Evolutionary conservation across 1,139 yeast genomes (phyloP), one percentile per base, ranked within the genome.

Genomic region (Scheffersomyces quercinus): DNA sequence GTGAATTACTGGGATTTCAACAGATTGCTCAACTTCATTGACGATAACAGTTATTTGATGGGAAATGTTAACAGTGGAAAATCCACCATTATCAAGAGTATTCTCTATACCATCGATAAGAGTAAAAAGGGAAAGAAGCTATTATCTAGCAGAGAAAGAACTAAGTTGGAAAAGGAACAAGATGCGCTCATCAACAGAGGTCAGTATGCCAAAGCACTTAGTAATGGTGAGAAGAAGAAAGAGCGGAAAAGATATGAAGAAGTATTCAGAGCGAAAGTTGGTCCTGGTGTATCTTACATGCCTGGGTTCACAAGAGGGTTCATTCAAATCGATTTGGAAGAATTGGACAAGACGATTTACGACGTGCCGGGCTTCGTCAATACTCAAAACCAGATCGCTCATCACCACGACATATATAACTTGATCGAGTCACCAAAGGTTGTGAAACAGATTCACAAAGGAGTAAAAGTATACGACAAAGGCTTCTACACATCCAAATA

Each of bases 51-150:
- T 26, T 85, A 81, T 56, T 61, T 89, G 30, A 68, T 88, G 10
- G 97, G 97, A 1, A 75, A 76, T 50, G 82, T 88, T 8, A 88
- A 88, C 56, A 73, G 82, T 12, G 97, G 97, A 1, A 89, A 89
- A 59, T 82, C 95, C 1, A 73, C 85, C 1, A 58, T 89, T 28
- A 73, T 85, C 3, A 79, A 75, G 51, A 59, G 79, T n/a, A 53
- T 84, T 29, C 52, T 80, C 12, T 64, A 66, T 39, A 41, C 58
- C 8, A 60, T 29, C 56, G 58, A 40, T 41, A 41, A 38, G 12
- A 45, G 36, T 41, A 44, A 40, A 46, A 39, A 29, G 31, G 44
- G 43, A 40, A 40, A 37, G 13, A 41, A 42, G 1, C 40, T 39
- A 29, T 37, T 33, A 34, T 38, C 48, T 4, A 26, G 14, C 6